Evolutionary conservation across 768 basidiomycete species (phyloP).

Genomic region (Lactarius indigo): DNA sequence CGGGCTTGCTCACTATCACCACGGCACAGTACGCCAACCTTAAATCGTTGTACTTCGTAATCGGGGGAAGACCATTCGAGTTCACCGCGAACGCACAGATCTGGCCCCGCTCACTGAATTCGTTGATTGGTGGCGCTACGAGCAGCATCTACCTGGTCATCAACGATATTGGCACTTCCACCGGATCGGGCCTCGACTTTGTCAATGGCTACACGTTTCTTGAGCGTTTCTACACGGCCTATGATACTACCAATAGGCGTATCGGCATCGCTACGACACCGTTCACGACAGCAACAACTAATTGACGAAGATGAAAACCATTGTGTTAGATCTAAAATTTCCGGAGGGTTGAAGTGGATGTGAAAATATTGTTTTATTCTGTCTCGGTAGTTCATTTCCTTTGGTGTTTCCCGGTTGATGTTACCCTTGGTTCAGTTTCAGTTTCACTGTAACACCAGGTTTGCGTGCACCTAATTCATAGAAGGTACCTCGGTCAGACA

Average conservation of each 20-base stretch:
- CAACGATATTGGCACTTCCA: slow-evolving; percentile 28
- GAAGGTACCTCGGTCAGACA: not conserved
- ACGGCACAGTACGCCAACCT: slow-evolving; percentile 43
- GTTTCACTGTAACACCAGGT: too few species aligned
- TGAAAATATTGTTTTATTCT: not conserved
- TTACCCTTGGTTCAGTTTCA: not conserved
- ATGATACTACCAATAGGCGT: slow-evolving; percentile 32
- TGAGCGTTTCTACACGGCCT: slow-evolving; percentile 38
- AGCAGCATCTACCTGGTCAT: slow-evolving; percentile 34
- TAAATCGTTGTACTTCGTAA: slow-evolving; percentile 54
- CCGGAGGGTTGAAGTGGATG: not conserved
- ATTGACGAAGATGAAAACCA: slow-evolving; percentile 23
- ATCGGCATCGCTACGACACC: slow-evolving; percentile 36
- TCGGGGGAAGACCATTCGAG: slow-evolving; percentile 44
- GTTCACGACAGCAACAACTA: slow-evolving; percentile 33
- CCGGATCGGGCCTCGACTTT: slow-evolving; percentile 38
- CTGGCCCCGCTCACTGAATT: slow-evolving; percentile 33
- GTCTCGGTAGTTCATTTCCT: too few species aligned
- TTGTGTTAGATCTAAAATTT: not conserved
- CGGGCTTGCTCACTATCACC: not conserved
- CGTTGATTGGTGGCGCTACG: slow-evolving; percentile 30
- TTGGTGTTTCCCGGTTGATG: not conserved
- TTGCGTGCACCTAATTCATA: too few species aligned
- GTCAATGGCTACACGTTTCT: slow-evolving; percentile 37
- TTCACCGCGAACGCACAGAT: slow-evolving; percentile 38